Evolutionary conservation across 306 rosid genomes (phyloP).

Genomic region (Fragaria ananassa): DNA sequence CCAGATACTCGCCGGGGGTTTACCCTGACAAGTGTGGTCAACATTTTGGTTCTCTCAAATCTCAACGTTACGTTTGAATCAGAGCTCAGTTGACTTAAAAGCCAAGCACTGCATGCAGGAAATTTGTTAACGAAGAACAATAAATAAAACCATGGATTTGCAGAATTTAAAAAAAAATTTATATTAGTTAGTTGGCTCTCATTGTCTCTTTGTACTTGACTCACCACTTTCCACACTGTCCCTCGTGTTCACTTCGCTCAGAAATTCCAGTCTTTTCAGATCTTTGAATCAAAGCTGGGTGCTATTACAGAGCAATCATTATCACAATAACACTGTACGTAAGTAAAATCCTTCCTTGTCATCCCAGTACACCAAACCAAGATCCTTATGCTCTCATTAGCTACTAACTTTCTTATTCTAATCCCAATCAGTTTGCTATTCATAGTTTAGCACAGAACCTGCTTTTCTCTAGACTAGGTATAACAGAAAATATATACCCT

Average conservation of each 20-base stretch:
- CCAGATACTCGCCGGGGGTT: slow-evolving; percentile 18
- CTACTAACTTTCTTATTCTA: slow-evolving; percentile 5
- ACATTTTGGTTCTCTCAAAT: slow-evolving; percentile 25
- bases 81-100: slow-evolving; percentile 42
- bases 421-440: not conserved
- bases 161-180: slow-evolving; percentile 7
- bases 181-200: slow-evolving; percentile 5
- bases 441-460: slow-evolving; percentile 5
- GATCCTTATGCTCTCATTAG: slow-evolving; percentile 19
- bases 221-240: slow-evolving; percentile 1
- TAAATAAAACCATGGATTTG: slow-evolving; percentile 14
- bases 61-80: slow-evolving; percentile 21
- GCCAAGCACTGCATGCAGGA: not conserved
- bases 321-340: not conserved
- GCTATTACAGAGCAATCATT: not conserved
- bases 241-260: slow-evolving; percentile 7
- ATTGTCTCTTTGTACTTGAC: slow-evolving; percentile 18
- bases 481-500: slow-evolving; percentile 2
- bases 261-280: slow-evolving; percentile 35
- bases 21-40: slow-evolving; percentile 30
- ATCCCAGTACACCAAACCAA: slow-evolving; percentile 24
- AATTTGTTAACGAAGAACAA: not conserved
- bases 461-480: slow-evolving; percentile 17
- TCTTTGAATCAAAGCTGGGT: slow-evolving; percentile 18
- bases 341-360: slow-evolving; percentile 23